phyloP scores from a whole-genome alignment of 257 asterid genomes.

The Solanum infundibuliforme region DNA sequence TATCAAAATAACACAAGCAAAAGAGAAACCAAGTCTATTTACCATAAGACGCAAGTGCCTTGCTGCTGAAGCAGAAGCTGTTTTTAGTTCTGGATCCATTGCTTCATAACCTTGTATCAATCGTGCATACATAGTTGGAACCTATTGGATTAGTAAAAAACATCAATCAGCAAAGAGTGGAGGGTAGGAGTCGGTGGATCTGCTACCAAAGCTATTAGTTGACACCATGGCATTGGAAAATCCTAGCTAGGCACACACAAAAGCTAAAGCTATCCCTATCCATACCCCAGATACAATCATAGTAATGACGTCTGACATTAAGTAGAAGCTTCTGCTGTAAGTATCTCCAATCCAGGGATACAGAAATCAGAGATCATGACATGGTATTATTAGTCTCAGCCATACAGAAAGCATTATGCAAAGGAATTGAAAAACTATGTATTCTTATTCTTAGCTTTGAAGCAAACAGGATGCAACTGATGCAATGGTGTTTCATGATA shows the following conservation, averaged over 20 bases:
- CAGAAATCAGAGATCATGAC: background rate
- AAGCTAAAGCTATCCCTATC: background rate
- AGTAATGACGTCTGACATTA: background rate
- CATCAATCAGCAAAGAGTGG: background rate
- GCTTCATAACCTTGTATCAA: slow-evolving; percentile 90
- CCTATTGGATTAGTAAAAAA: slow-evolving; percentile 27
- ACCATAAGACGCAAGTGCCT: slow-evolving; percentile 91
- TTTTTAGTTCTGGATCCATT: slow-evolving; percentile 65
- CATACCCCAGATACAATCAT: background rate
- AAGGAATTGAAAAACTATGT: background rate
- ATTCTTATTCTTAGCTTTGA: background rate
- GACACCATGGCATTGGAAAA: background rate
- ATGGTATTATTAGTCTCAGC: background rate
- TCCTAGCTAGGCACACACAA: background rate
- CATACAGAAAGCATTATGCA: background rate
- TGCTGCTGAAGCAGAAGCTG: slow-evolving; percentile 66
- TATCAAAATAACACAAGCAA: background rate
- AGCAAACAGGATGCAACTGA: background rate
- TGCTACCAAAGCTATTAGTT: background rate
- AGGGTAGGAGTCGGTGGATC: background rate
- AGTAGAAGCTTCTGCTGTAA: background rate
- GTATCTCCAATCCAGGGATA: background rate
- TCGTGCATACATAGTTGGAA: slow-evolving; percentile 95
- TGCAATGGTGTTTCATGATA: background rate
- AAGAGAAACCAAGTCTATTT: slow-evolving; percentile 12